These are phyloP conservation scores for Eucalyptus pumila DNA, from an alignment of 345 rosid genomes.

Conservation along the genomic window DNA sequence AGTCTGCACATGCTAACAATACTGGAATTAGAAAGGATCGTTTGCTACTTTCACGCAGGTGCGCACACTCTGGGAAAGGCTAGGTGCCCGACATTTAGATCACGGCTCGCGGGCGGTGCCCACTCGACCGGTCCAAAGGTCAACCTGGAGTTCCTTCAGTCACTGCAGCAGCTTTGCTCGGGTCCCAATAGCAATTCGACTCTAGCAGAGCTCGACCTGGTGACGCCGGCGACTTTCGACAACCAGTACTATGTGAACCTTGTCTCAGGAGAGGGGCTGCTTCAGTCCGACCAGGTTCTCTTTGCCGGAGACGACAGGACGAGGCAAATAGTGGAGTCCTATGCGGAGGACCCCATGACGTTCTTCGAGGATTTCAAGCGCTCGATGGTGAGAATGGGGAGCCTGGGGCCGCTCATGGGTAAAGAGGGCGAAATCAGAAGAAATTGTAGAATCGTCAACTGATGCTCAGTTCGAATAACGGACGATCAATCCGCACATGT, in stretches of 20 bases:
- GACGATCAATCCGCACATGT: neutral
- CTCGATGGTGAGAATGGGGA: slow-evolving; percentile 65
- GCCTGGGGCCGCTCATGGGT: slow-evolving; percentile 10
- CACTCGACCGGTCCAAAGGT: slow-evolving; percentile 15
- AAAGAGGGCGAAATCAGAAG: slow-evolving; percentile 23
- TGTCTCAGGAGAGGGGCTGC: slow-evolving; percentile 66
- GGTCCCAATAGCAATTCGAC: slow-evolving; percentile 1
- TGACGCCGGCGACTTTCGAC: slow-evolving; percentile 68
- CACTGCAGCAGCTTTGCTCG: slow-evolving; percentile 54
- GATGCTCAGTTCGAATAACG: neutral
- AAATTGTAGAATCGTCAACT: slow-evolving; percentile 39
- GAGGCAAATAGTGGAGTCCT: slow-evolving; percentile 32
- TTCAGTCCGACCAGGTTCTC: slow-evolving; percentile 67
- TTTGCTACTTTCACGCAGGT: slow-evolving; percentile 11
- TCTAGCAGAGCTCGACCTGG: slow-evolving; percentile 55
- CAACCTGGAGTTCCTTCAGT: slow-evolving; percentile 46
- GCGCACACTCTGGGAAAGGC: slow-evolving; percentile 84
- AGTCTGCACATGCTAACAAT: neutral
- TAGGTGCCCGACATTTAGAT: slow-evolving; percentile 53
- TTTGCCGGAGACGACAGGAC: slow-evolving; percentile 33
- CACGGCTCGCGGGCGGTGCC: slow-evolving; percentile 31
- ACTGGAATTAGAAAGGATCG: neutral
- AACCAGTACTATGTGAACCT: slow-evolving; percentile 76
- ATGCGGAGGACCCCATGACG: slow-evolving; percentile 26
- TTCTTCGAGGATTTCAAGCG: slow-evolving; percentile 60